A percentile compares a stretch with the other conserved stretches of the same genome.
Conservation (phyloP, 2,329 filamentous ascomycete genomes). For the Conoideocrella luteorostrata region DNA sequence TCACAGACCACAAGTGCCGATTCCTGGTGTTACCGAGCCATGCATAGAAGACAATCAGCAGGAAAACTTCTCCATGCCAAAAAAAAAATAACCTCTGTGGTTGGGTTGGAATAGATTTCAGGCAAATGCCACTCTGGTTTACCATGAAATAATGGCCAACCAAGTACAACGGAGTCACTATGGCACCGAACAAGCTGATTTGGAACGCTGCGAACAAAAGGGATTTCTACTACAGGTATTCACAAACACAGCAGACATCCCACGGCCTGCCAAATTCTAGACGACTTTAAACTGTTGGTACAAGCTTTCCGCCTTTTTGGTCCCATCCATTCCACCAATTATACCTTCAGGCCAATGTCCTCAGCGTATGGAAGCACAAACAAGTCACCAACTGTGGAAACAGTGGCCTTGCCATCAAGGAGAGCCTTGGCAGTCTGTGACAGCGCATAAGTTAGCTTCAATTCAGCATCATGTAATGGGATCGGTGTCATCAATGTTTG, state of each 20-base stretch:
- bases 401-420: slow-evolving; percentile 80
- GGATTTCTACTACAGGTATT: slow-evolving; percentile 40
- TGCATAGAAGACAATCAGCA: too few relatives aligned
- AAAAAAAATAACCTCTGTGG: too few relatives aligned
- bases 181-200: neutral
- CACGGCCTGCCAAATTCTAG: slow-evolving; percentile 29
- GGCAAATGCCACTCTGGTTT: too few relatives aligned
- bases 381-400: slow-evolving; percentile 86
- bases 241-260: slow-evolving; percentile 28
- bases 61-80: too few relatives aligned
- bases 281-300: slow-evolving; percentile 35
- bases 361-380: slow-evolving; percentile 86
- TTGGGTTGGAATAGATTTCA: too few relatives aligned
- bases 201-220: slow-evolving; percentile 21
- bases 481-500: neutral
- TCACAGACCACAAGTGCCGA: too few relatives aligned
- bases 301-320: slow-evolving; percentile 25
- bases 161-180: too few relatives aligned
- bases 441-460: slow-evolving; percentile 15
- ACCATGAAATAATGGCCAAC: too few relatives aligned
- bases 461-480: neutral
- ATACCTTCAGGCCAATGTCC: slow-evolving; percentile 91
- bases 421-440: slow-evolving; percentile 77
- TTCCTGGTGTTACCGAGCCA: too few relatives aligned
- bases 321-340: slow-evolving; percentile 41